A percentile compares a stretch with the other conserved stretches of the same genome.
These are phyloP conservation scores for Melastoma malabathricum DNA, from an alignment of 345 rosid species.

Conservation along the genomic window DNA sequence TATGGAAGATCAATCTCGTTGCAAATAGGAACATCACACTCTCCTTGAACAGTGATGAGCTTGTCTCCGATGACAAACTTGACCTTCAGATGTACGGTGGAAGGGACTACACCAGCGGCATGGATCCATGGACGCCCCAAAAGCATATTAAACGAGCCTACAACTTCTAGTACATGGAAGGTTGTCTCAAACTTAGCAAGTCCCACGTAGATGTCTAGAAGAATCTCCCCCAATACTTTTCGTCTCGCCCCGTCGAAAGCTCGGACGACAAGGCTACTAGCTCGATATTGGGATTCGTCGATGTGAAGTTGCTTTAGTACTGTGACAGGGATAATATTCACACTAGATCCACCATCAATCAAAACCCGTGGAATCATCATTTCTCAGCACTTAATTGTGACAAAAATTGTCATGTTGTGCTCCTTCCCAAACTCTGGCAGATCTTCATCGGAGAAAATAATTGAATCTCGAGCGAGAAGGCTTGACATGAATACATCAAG, in stretches of 20 bases:
- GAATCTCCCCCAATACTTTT: background rate
- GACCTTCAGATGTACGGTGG: background rate
- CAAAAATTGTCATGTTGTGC: background rate
- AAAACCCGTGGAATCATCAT: background rate
- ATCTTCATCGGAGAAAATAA: background rate
- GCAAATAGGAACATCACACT: background rate
- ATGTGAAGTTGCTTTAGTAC: background rate
- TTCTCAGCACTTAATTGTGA: background rate
- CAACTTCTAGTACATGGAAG: constrained; percentile 3
- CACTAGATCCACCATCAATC: background rate
- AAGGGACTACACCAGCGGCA: background rate
- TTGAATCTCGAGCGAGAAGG: background rate
- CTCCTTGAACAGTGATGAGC: background rate
- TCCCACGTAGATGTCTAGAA: background rate
- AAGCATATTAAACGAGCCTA: background rate
- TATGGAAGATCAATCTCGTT: background rate
- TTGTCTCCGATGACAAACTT: background rate
- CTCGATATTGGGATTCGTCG: too few relatives aligned
- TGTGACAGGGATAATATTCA: background rate
- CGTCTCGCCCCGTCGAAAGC: constrained; percentile 2
- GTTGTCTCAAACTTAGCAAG: background rate
- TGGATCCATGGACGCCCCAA: constrained; percentile 1
- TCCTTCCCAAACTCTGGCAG: background rate
- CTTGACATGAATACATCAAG: background rate
- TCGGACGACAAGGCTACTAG: background rate